A percentile compares a stretch with the other conserved stretches of the same genome.
These are phyloP conservation scores for Candida khao-thaluensis DNA, from an alignment of 805 yeast genomes.

Conservation along the genomic window DNA sequence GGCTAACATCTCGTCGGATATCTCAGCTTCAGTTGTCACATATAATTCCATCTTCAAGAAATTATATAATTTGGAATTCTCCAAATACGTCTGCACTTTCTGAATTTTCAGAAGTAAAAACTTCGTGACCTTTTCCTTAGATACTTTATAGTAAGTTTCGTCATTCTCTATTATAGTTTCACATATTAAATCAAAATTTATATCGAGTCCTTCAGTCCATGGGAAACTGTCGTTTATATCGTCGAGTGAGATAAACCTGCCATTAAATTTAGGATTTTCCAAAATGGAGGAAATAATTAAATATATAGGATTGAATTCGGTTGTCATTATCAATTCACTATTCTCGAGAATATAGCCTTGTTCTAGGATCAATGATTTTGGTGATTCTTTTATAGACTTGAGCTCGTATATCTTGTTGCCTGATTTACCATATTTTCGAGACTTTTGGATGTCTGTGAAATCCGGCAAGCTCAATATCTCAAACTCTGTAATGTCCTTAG, in stretches of 20 bases:
- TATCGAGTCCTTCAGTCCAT: conserved; percentile 25
- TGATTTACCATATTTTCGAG: conserved; percentile 11
- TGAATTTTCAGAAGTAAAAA: conserved; percentile 41
- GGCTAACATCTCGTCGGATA: conserved; percentile 20
- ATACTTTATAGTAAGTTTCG: conserved; percentile 41
- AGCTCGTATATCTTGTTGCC: conserved; percentile 36
- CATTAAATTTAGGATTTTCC: conserved; percentile 23
- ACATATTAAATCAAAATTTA: conserved; percentile 27
- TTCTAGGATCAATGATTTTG: conserved; percentile 40
- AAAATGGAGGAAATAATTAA: conserved; percentile 37
- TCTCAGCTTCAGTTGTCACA: conserved; percentile 18
- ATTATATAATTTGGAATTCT: conserved; percentile 9
- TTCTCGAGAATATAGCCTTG: conserved; percentile 41
- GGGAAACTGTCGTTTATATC: conserved; percentile 42
- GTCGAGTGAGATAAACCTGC: conserved; percentile 31
- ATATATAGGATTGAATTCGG: conserved; percentile 41
- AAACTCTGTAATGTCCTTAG: conserved; percentile 8
- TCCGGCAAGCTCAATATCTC: conserved; percentile 12
- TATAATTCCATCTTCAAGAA: conserved; percentile 21
- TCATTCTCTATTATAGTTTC: conserved; percentile 33
- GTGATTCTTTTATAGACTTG: conserved; percentile 26
- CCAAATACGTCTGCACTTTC: conserved; percentile 19
- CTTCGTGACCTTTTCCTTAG: conserved; percentile 33
- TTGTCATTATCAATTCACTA: conserved; percentile 39
- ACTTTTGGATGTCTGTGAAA: conserved; percentile 5